phyloP scores from a whole-genome alignment of 2,329 filamentous ascomycete genomes.

The Beauveria brongniartii region DNA sequence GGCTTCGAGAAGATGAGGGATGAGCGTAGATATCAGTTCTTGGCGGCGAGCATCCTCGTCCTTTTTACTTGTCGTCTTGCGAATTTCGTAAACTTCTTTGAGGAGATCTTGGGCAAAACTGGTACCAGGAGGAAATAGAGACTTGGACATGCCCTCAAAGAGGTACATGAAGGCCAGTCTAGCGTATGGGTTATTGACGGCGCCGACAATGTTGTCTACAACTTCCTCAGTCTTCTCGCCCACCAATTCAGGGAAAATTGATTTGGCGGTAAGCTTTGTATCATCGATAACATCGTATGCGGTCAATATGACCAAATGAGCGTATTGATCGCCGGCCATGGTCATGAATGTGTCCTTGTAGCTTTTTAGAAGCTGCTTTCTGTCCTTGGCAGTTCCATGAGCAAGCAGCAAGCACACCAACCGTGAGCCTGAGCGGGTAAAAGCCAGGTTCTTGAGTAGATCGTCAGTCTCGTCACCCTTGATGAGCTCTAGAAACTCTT shows the following conservation, averaged over 20 bases:
- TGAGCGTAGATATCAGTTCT: conserved; percentile 68
- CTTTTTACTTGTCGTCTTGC: conserved; percentile 86
- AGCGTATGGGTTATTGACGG: conserved; percentile 58
- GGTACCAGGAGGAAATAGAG: conserved; percentile 53
- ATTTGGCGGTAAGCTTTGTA: conserved; percentile 78
- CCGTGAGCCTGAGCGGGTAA: conserved; percentile 80
- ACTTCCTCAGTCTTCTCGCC: conserved; percentile 59
- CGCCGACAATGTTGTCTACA: conserved; percentile 54
- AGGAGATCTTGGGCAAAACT: conserved; percentile 62
- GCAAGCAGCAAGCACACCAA: conserved; percentile 77
- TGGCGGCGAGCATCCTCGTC: conserved; percentile 66
- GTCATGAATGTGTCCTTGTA: conserved; percentile 85
- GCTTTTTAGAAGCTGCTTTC: conserved; percentile 77
- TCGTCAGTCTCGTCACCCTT: conserved; percentile 90
- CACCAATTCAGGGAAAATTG: conserved; percentile 79
- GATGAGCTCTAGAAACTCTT: conserved; percentile 80
- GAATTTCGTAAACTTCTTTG: conserved; percentile 68
- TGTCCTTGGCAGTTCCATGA: conserved; percentile 82
- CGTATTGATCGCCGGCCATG: conserved; percentile 74
- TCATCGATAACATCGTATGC: conserved; percentile 92
- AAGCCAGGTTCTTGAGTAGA: conserved; percentile 88
- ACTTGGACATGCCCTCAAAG: conserved; percentile 59
- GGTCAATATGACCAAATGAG: conserved; percentile 72
- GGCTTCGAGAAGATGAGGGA: conserved; percentile 65
- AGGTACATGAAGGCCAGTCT: conserved; percentile 70